phyloP scores from a whole-genome alignment of 2,329 filamentous ascomycete species.

The Ramularia endophylla region DNA sequence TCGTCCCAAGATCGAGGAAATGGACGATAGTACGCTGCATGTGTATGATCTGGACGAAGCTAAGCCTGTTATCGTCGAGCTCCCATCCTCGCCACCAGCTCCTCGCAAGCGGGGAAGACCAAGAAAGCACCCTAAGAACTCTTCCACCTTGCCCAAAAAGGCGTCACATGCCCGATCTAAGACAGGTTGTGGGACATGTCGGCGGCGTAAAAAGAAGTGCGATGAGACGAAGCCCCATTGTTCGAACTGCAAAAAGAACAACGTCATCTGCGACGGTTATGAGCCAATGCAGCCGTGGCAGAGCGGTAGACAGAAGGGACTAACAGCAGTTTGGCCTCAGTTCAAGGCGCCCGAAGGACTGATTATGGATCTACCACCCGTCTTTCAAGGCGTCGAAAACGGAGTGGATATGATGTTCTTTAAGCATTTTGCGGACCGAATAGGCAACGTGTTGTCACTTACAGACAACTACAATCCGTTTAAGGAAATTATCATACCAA shows the following conservation, averaged over 20 bases:
- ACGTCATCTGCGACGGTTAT: constrained; percentile 85
- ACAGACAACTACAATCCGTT: constrained; percentile 78
- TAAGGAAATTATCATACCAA: constrained; percentile 73
- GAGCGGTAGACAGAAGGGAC: constrained; percentile 66
- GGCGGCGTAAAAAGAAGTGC: constrained; percentile 57
- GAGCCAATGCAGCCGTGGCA: constrained; percentile 82
- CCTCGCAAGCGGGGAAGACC: constrained; percentile 62
- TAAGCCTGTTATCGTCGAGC: constrained; percentile 10
- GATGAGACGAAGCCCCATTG: constrained; percentile 48
- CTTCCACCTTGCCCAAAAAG: constrained; percentile 57
- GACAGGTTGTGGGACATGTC: constrained; percentile 54
- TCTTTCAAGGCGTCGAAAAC: constrained; percentile 75
- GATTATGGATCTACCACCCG: constrained; percentile 41
- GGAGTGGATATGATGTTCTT: constrained; percentile 70
- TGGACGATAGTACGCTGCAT: constrained; percentile 30
- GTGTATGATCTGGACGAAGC: too few species aligned
- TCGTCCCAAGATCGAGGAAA: constrained; percentile 51
- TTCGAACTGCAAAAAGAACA: constrained; percentile 88
- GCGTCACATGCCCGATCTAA: constrained; percentile 66
- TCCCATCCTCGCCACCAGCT: constrained; percentile 31
- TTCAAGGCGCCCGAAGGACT: constrained; percentile 16
- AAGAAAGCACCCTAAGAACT: constrained; percentile 71
- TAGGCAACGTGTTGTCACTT: constrained; percentile 76
- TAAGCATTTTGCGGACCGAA: constrained; percentile 72
- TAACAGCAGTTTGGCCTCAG: background rate